phyloP scores from a whole-genome alignment of 805 yeast genomes.

The Metschnikowia drakensbergensis region DNA sequence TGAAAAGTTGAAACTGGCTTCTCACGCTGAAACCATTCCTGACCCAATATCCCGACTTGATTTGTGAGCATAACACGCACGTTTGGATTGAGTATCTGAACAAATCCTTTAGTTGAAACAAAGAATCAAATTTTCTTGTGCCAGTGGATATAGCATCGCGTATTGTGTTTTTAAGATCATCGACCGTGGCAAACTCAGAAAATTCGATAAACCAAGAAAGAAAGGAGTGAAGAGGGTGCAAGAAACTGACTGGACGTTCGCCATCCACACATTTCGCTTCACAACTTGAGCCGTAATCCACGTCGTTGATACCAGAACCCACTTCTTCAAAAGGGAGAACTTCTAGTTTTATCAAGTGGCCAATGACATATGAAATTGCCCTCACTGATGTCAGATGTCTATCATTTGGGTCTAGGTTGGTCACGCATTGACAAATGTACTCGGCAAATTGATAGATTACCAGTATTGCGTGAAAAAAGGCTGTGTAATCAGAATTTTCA shows the following conservation, averaged over 20 bases:
- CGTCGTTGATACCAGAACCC: constrained; percentile 9
- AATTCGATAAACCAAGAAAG: constrained; percentile 68
- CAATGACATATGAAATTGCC: constrained; percentile 31
- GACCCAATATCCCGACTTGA: constrained; percentile 89
- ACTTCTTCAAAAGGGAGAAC: background rate
- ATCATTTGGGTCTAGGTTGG: constrained; percentile 16
- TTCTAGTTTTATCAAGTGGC: constrained; percentile 30
- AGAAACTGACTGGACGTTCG: constrained; percentile 54
- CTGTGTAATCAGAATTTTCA: constrained; percentile 79
- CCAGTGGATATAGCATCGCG: background rate
- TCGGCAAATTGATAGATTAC: constrained; percentile 63
- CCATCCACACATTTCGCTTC: constrained; percentile 11
- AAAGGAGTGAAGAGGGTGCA: constrained; percentile 78
- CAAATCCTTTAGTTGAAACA: constrained; percentile 24
- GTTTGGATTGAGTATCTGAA: constrained; percentile 78
- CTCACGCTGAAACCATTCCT: constrained; percentile 83
- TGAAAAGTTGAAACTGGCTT: constrained; percentile 75
- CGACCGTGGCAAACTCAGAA: constrained; percentile 26
- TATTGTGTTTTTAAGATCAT: constrained; percentile 10
- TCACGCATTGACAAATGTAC: constrained; percentile 45
- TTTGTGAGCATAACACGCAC: constrained; percentile 73
- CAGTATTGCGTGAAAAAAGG: constrained; percentile 64
- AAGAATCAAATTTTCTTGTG: background rate
- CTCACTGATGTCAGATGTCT: constrained; percentile 17
- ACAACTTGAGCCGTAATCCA: constrained; percentile 17